Evolutionary conservation across 352 stramenopile species (phyloP), one percentile per base, ranked within the genome.

Genomic region (Globisporangium okanoganense): DNA sequence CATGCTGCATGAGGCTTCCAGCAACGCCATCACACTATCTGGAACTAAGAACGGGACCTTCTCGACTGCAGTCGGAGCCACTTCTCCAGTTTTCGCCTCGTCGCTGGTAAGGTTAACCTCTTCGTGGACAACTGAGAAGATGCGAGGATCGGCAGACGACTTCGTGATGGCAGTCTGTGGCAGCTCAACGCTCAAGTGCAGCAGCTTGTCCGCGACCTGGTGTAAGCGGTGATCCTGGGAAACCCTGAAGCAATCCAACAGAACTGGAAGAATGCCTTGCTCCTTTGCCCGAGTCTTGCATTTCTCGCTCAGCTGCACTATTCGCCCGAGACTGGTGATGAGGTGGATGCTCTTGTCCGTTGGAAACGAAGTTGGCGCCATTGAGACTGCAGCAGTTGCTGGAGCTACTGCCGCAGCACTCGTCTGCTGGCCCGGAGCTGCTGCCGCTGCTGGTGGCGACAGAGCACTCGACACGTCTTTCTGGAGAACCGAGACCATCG

Each of bases 151-250:
- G 12, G 75, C 31, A 8, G 16, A 8, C 29, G 24, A 0, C n/a
- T 41, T 25, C 3, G 43, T 45, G 5, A 18, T 1, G 5, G 14
- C 47, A 22, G 22, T 20, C 27, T 16, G n/a, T 29, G 49, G 36
- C 7, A 55, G 9, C 33, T 20, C 18, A 5, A 43, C 33, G 27
- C 77, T 85, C 3, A 88, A 36, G 49, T 90, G 78, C 4, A 90
- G 64, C 10, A 90, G 50, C 31, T 87, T 90, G 44, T 90, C 81
- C 1, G 68, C 67, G 0, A 79, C 72, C 68, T 90, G 81, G 44
- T 82, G 64, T 5, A 88, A 66, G 2, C 62, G 45, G 3, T 57
- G n/a, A 5, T 73, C 61, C 0, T 67, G 38, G 5, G 69, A 58
- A 8, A 88, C 41, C 6, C 70, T 73, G 52, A 79, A 78, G 16